Evolutionary conservation across 169 alveolate species (phyloP), one percentile per base, ranked within the genome.

Genomic region (Plasmodium inui): DNA sequence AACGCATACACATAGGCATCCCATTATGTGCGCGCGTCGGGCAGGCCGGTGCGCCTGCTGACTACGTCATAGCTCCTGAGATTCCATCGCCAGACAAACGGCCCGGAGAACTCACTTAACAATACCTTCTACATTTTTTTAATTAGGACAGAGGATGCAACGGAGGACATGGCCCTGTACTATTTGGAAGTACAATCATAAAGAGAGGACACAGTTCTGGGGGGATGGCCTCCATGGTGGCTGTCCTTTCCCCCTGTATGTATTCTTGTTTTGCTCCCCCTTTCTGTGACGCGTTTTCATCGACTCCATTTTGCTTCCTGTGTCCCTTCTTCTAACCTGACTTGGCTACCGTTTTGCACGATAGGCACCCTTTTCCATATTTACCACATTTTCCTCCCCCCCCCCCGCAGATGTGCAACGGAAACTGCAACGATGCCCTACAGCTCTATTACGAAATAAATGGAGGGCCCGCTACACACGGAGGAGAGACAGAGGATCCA

Each of bases 111-210:
- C 37, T 57, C 80, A 37, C 26, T 37, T 19, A 78, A 78, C 44
- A 78, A 78, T 78, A 22, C 53, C 84, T 78, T 82, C 71, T 26
- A 19, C 89, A 46, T 82, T 82, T 82, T 82, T 82, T 17, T 72
- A 61, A 73, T 84, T 53, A 84, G 93, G 57, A 32, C 93, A 84
- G 93, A 73, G 57, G 93, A 72, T 84, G 85, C 84, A 84, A 84
- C 83, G 39, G 93, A 73, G 61, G 93, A 84, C 37, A 84, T 83
- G 4, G 93, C 93, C 74, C 32, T 73, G 70, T 84, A 84, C 37
- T 84, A 84, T 53, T 84, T 84, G 61, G 93, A 84, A 46, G 93
- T 84, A 84, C 3, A 17, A 10, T 50, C 19, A 46, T 26, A 71
- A 71, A 73, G 61, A 73, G 12, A 0, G 22, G 37, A 53, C 50